A percentile compares a stretch with the other conserved stretches of the same genome.
Conservation (phyloP, 176 grass and related monocot genomes). For the Luzula sylvatica region DNA sequence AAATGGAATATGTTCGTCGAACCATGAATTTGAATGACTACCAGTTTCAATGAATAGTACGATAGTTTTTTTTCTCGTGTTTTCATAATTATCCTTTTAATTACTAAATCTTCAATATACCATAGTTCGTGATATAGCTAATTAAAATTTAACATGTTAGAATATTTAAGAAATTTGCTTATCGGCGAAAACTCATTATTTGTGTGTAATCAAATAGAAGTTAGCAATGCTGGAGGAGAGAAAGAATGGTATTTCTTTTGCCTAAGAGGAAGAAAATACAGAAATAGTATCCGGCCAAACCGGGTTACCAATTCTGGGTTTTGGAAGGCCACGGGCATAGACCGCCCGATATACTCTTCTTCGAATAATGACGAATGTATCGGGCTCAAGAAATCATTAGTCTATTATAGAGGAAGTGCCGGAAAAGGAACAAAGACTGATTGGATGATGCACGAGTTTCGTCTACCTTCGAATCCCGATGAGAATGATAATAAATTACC, state of each 20-base stretch:
- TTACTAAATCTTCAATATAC: neutral
- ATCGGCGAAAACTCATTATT: no score
- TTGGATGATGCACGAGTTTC: conserved; percentile 99
- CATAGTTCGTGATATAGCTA: neutral
- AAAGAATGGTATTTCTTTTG: conserved; percentile 99
- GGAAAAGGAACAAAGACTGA: conserved; percentile 86
- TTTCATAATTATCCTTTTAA: no score
- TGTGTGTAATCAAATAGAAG: no score
- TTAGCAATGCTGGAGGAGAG: conserved; percentile 49
- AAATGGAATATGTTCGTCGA: no score
- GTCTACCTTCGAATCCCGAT: conserved; percentile 38
- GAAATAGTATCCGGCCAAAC: conserved; percentile 97
- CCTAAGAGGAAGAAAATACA: conserved; percentile 85
- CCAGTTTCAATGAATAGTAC: no score
- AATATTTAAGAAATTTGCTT: no score
- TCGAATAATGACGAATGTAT: conserved; percentile 32
- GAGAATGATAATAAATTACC: conserved; percentile 17
- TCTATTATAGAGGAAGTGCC: conserved; percentile 79
- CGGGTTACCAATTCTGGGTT: conserved; percentile 85
- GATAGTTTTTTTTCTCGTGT: no score
- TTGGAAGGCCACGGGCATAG: conserved; percentile 97
- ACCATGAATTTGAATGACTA: no score
- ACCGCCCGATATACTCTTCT: conserved; percentile 60
- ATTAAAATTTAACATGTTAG: neutral
- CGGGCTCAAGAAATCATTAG: conserved; percentile 84